phyloP scores from a whole-genome alignment of 2,329 filamentous ascomycete species.

The Colletotrichum sp. region DNA sequence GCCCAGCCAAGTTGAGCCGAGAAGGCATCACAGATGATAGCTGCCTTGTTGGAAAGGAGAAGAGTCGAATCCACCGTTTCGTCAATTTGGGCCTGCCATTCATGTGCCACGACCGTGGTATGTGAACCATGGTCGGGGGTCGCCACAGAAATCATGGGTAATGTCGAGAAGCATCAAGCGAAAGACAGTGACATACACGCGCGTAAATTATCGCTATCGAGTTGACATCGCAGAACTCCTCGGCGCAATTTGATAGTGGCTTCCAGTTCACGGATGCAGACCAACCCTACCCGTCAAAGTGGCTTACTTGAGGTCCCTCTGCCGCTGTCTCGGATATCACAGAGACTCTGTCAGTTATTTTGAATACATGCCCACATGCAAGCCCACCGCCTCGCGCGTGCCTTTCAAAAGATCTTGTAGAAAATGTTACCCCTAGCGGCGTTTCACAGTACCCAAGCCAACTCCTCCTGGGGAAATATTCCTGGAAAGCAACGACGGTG shows the following conservation, averaged over 20 bases:
- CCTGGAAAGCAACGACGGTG: no score
- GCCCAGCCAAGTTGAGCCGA: neutral
- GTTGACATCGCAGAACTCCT: neutral
- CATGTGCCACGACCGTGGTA: neutral
- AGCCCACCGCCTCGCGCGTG: neutral
- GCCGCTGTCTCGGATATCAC: neutral
- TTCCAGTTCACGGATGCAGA: neutral
- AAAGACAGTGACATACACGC: neutral
- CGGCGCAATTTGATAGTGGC: neutral
- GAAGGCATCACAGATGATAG: neutral
- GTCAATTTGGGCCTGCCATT: neutral
- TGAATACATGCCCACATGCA: neutral
- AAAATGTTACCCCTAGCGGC: no score
- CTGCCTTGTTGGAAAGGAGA: neutral
- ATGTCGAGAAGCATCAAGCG: neutral
- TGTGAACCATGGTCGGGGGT: neutral
- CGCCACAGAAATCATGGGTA: neutral
- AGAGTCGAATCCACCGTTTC: neutral
- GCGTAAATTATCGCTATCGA: neutral
- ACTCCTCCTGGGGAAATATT: no score
- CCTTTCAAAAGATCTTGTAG: no score
- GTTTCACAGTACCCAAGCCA: no score
- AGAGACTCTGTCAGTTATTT: neutral
- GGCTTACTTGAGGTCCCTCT: neutral
- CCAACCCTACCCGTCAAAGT: neutral